Evolutionary conservation across 75 land plant genomes (phyloP), one percentile per base, ranked within the genome.

Genomic region (Pinus tabuliformis): DNA sequence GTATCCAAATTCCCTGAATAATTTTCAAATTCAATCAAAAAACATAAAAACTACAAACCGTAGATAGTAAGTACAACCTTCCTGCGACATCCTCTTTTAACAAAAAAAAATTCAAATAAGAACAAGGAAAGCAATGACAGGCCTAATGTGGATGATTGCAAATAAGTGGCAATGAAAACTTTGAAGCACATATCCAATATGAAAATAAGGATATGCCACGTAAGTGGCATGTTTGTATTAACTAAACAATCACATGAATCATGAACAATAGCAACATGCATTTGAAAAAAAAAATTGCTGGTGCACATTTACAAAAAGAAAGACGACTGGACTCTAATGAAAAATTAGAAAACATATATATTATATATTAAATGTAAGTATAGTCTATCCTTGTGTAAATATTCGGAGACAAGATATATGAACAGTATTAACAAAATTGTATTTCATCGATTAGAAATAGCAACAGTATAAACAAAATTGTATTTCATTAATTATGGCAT

Each of bases 1-100:
- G 99, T 97, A 37, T 94, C 92, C 95, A 90, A 83, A 78, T 81
- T 97, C 68, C 99, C 99, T 96, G 77, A 3, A 76, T 68, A 49
- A 37, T 30, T 56, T 54, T 61, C 70, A 58, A 54, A 68, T 22
- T 12, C 21, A 20, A 12, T 42, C 5, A 30, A 22, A 5, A 65
- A 75, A 54, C 2, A 33, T 52, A 57, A 73, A 56, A 57, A 8
- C 30, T 22, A 26, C 0, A 68, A 42, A 68, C 22, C 12, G 26
- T 42, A 42, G 6, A 37, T 30, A 39, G 22, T 62, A 66, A 20
- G 20, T 11, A 59, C 8, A 6, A 8, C 15, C 21, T 15, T 18
- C 39, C 5, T 18, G 6, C 18, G 8, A 12, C 21, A 39, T 17
- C 6, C 70, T 36, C 49, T 66, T 68, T 21, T 68, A 6, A 42